Base-by-base conservation (phyloP, 1,284 basidiomycete genomes). In the Ceratobasidium sp. region DNA sequence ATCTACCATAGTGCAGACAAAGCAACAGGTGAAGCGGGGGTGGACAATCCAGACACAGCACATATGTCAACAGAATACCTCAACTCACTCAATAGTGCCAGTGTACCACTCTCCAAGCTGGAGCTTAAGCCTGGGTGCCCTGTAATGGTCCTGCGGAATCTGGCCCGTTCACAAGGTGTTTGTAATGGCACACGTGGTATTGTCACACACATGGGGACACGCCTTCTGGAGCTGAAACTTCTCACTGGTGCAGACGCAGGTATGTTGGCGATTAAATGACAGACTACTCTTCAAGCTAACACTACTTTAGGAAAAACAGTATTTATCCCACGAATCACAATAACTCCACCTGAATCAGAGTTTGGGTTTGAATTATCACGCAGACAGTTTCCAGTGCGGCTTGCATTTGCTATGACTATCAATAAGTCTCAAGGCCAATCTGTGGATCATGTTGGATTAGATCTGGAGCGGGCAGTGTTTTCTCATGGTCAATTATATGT, bases 361-460 rank as follows among this genome's bases (percentile, higher is more conserved):
- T 77, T 79, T 54, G 73, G 74, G 2, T 81, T 80, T 67, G 59
- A 66, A 5, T 74, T 84, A 7, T 54, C 49, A 16, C 77, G 80
- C 8, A 74, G 72, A 1, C 83, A 85, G 75, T 84, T 84, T 76
- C 83, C 83, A 8, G 75, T 84, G 0, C 75, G 76, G 0, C 78
- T 84, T 0, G 83, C 83, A 2, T 85, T 84, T 78, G 79, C 82
- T 16, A 81, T 85, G 69, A 82, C 79, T 1, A 83, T 85, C 73
- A 84, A 85, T 75, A 85, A 84, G 69, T 35, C 81, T 0, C 66
- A 57, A 58, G 66, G 66, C 6, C 66, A 70, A 32, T 73, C 71
- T 43, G 59, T 76, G 9, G 38, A 70, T 28, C 18, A 74, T 74
- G 73, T 76, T 38, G 75, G 70, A 16, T 28, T 76, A 8, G 75